phyloP scores from a whole-genome alignment of 768 basidiomycete genomes.

The Mycena indigotica region DNA sequence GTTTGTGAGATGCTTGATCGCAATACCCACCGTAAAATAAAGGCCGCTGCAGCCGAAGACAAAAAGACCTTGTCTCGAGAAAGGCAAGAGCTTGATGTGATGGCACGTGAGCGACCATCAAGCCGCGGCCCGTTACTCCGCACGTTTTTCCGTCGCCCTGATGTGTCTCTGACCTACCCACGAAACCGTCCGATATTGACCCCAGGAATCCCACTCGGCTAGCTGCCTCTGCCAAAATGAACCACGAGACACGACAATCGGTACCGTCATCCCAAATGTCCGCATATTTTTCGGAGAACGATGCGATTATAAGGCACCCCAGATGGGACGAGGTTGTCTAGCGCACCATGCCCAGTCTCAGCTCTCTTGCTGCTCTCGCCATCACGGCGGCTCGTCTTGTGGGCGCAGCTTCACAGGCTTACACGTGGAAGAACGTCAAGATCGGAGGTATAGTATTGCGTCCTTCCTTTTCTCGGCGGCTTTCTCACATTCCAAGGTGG shows the following conservation, averaged over 20 bases:
- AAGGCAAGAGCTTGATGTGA: conserved; percentile 1
- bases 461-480: not conserved
- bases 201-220: not conserved
- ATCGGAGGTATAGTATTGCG: conserved; percentile 34
- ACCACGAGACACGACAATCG: not conserved
- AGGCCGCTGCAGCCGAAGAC: not conserved
- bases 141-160: not conserved
- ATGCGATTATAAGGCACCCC: conserved; percentile 14
- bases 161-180: not conserved
- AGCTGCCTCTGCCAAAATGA: not conserved
- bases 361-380: conserved; percentile 35
- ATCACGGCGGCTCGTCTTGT: conserved; percentile 12
- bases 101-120: not conserved
- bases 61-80: conserved; percentile 4
- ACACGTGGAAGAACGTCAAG: conserved; percentile 68
- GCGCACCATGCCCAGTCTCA: conserved; percentile 34
- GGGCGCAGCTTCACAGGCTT: conserved; percentile 33
- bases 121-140: not conserved
- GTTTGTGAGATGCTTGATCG: conserved; percentile 3
- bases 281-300: not conserved
- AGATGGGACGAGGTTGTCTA: not conserved
- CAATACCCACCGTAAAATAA: conserved; percentile 7
- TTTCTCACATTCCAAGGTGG: not conserved
- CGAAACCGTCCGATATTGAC: not conserved
- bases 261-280: not conserved